Percentiles rank a stretch among this genome's conserved stretches.
Evolutionary conservation across 805 yeast genomes (phyloP).

Genomic region (Candida chauliodis): DNA sequence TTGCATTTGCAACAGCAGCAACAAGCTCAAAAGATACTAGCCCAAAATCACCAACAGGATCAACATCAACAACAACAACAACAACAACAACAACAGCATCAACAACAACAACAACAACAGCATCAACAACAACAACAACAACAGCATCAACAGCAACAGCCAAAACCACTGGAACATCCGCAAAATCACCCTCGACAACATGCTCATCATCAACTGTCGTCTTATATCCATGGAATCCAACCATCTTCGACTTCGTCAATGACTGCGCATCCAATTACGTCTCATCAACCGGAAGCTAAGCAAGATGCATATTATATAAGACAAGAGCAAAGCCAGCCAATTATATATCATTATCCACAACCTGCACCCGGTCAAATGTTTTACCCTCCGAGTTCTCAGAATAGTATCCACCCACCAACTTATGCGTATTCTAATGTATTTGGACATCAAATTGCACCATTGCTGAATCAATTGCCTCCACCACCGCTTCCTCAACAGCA

Average conservation of each 20-base stretch:
- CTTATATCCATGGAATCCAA: background rate
- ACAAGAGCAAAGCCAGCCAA: conserved; percentile 1
- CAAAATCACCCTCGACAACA: too few species aligned
- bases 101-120: background rate
- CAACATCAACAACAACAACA: background rate
- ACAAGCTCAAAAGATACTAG: background rate
- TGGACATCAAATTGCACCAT: background rate
- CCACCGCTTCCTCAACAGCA: conserved; percentile 1
- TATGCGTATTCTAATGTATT: background rate
- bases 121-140: background rate
- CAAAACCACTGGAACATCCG: too few species aligned
- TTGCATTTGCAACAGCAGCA: conserved; percentile 7
- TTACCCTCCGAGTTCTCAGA: background rate
- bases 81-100: background rate
- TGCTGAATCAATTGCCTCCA: background rate
- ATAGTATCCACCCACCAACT: background rate
- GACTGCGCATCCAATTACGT: background rate
- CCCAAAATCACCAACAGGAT: background rate
- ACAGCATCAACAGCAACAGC: too few species aligned
- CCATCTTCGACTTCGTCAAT: background rate
- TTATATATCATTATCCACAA: background rate
- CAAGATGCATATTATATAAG: background rate
- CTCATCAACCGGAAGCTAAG: background rate
- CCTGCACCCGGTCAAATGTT: background rate
- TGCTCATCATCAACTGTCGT: conserved; percentile 1